These are phyloP conservation scores for Logfia minima DNA, from an alignment of 129 eudicot species.

Conservation along the genomic window DNA sequence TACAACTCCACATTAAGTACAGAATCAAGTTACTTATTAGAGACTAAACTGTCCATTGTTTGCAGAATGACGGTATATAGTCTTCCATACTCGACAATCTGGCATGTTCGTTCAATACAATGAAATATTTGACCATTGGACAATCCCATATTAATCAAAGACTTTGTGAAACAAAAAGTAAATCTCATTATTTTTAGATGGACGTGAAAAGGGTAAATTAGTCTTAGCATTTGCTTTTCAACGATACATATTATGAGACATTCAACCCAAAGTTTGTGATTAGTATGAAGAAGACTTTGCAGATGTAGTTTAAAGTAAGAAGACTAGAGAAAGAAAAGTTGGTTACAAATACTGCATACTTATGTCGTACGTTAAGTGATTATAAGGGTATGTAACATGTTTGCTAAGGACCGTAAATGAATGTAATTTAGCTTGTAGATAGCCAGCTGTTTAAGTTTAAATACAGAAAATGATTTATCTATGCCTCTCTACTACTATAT, in stretches of 20 bases:
- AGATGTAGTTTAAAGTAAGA: not conserved
- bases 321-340: not conserved
- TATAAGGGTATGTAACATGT: not conserved
- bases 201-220: too few species aligned
- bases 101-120: not conserved
- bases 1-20: slow-evolving; percentile 32
- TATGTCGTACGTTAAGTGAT: not conserved
- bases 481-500: too few species aligned
- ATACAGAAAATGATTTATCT: too few species aligned
- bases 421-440: not conserved
- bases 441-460: not conserved
- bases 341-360: not conserved
- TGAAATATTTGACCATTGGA: not conserved
- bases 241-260: not conserved
- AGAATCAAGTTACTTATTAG: slow-evolving; percentile 27
- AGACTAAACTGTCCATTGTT: not conserved
- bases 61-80: not conserved
- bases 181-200: not conserved
- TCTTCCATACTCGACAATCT: not conserved
- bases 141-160: not conserved
- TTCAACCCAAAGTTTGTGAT: not conserved
- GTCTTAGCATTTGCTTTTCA: not conserved
- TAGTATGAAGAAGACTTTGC: not conserved
- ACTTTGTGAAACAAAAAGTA: not conserved
- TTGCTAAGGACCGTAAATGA: not conserved